A percentile compares a stretch with the other conserved stretches of the same genome.
Evolutionary conservation across 495 filamentous ascomycete genomes (phyloP).

Genomic region (Xylaria bambusicola): DNA sequence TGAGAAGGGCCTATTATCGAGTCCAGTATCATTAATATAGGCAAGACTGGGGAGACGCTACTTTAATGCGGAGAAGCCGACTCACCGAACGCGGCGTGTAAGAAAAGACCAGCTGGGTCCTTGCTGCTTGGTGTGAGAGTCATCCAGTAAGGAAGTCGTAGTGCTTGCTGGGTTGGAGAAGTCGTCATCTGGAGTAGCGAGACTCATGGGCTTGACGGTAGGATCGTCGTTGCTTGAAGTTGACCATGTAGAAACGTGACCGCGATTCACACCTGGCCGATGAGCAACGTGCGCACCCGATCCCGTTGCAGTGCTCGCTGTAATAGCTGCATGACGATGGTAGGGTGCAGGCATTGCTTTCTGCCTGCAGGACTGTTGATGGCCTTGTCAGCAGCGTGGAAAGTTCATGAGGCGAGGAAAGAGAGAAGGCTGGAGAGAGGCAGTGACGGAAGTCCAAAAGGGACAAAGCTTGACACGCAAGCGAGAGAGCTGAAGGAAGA

Average conservation of each 20-base stretch:
- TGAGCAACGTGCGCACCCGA: slow-evolving; percentile 12
- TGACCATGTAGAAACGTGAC: slow-evolving; percentile 23
- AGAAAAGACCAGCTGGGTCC: slow-evolving; percentile 8
- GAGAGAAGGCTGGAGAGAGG: too few relatives aligned
- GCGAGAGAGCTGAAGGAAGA: too few relatives aligned
- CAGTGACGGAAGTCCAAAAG: too few relatives aligned
- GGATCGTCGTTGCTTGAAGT: slow-evolving; percentile 23
- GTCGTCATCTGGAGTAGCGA: slow-evolving; percentile 10
- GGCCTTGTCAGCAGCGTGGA: too few relatives aligned
- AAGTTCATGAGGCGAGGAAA: neutral
- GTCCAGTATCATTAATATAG: slow-evolving; percentile 28
- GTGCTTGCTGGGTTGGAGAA: slow-evolving; percentile 2
- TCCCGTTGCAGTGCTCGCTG: slow-evolving; percentile 5
- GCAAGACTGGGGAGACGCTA: neutral
- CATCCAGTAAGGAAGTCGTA: slow-evolving; percentile 13
- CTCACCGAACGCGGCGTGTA: slow-evolving; percentile 19
- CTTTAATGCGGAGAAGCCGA: neutral
- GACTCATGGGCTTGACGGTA: slow-evolving; percentile 7
- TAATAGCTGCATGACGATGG: slow-evolving; percentile 19
- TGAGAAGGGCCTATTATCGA: slow-evolving; percentile 24
- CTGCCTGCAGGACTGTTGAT: neutral
- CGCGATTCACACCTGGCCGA: slow-evolving; percentile 11
- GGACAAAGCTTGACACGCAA: too few relatives aligned
- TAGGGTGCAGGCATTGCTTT: slow-evolving; percentile 22
- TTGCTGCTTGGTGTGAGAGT: slow-evolving; percentile 12